phyloP scores from a whole-genome alignment of 2,329 filamentous ascomycete genomes.

The Penicillium verrucosum region DNA sequence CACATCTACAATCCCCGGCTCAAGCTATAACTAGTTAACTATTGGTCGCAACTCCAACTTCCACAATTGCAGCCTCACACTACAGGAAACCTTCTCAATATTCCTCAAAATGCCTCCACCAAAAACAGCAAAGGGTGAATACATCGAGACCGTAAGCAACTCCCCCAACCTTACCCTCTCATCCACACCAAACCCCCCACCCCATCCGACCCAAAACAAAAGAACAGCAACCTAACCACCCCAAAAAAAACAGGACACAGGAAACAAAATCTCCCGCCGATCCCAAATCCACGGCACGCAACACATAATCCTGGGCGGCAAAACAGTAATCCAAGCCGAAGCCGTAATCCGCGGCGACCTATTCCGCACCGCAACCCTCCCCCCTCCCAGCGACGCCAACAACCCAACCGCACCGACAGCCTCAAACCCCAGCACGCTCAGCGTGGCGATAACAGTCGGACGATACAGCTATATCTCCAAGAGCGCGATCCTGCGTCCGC shows the following conservation, averaged over 20 bases:
- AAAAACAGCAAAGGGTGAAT: slow-evolving; percentile 80
- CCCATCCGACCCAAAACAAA: background rate
- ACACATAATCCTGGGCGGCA: slow-evolving; percentile 95
- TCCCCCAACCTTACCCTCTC: background rate
- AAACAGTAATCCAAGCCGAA: slow-evolving; percentile 92
- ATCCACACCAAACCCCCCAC: background rate
- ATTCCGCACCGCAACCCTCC: slow-evolving; percentile 47
- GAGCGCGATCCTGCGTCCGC: slow-evolving; percentile 75
- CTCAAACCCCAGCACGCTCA: slow-evolving; percentile 31
- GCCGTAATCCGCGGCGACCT: slow-evolving; percentile 93
- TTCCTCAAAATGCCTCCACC: slow-evolving; percentile 60
- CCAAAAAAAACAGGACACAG: slow-evolving; percentile 67
- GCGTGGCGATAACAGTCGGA: slow-evolving; percentile 73
- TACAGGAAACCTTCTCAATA: background rate
- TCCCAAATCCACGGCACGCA: slow-evolving; percentile 90
- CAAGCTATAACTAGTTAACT: background rate
- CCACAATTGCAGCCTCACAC: background rate
- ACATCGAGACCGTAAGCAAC: slow-evolving; percentile 82
- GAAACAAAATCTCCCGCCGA: slow-evolving; percentile 95
- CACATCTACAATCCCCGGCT: background rate
- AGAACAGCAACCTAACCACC: background rate
- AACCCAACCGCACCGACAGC: slow-evolving; percentile 34
- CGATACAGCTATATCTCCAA: slow-evolving; percentile 86
- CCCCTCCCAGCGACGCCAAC: slow-evolving; percentile 30
- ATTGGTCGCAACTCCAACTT: background rate